Conservation (phyloP, 768 basidiomycete genomes). For the Russula earlei region DNA sequence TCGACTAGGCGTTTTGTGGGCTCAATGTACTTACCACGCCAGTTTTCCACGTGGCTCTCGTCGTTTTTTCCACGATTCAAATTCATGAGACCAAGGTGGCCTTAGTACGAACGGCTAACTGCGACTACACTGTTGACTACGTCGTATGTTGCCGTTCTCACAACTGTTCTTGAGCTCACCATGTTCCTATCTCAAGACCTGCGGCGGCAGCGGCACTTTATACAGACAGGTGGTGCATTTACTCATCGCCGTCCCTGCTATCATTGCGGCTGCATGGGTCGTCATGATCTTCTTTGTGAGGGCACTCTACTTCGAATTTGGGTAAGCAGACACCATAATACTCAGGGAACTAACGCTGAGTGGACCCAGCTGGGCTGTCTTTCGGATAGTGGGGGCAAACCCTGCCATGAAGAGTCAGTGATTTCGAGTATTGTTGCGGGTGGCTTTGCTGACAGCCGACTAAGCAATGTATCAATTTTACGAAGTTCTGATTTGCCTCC, state of each 20-base stretch:
- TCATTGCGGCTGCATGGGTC: slow-evolving; percentile 60
- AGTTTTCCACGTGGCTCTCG: slow-evolving; percentile 70
- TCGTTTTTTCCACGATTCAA: slow-evolving; percentile 69
- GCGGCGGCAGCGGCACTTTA: slow-evolving; percentile 43
- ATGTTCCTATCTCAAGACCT: slow-evolving; percentile 29
- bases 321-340: slow-evolving; percentile 37
- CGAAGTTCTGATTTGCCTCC: slow-evolving; percentile 77
- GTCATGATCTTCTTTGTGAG: slow-evolving; percentile 59
- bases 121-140: slow-evolving; percentile 28
- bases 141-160: slow-evolving; percentile 31
- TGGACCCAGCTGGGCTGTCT: slow-evolving; percentile 69
- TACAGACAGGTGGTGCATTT: slow-evolving; percentile 54
- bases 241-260: slow-evolving; percentile 61
- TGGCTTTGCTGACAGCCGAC: slow-evolving; percentile 6
- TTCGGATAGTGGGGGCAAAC: slow-evolving; percentile 82
- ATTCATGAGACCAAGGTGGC: slow-evolving; percentile 64
- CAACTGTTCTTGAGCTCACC: background rate
- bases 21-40: background rate
- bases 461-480: slow-evolving; percentile 87
- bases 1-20: background rate
- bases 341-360: background rate
- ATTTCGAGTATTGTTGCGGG: background rate
- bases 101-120: slow-evolving; percentile 33
- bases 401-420: slow-evolving; percentile 70
- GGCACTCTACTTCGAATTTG: slow-evolving; percentile 71